A percentile compares a stretch with the other conserved stretches of the same genome.
phyloP scores from a whole-genome alignment of 441 rosid genomes.

The Syzygium syzygioides region DNA sequence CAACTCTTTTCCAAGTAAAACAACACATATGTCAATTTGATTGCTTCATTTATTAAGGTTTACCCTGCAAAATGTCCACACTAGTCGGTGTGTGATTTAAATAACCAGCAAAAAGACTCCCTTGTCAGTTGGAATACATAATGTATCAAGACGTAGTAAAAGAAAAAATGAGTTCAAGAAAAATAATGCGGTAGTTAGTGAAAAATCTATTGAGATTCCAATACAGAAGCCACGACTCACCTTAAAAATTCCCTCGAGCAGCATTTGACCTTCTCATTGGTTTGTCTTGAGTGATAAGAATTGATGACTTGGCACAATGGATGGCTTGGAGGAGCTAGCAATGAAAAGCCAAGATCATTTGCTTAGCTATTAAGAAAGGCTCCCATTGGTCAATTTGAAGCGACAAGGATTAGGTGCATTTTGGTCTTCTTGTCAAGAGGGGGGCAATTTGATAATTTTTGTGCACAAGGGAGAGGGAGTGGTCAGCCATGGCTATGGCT shows the following conservation, averaged over 20 bases:
- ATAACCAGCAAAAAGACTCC: background rate
- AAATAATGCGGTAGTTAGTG: background rate
- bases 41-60: background rate
- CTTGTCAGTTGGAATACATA: background rate
- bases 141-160: background rate
- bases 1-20: background rate
- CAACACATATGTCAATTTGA: slow-evolving; percentile 2
- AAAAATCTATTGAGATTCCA: background rate
- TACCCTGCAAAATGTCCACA: background rate
- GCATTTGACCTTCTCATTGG: slow-evolving; percentile 66
- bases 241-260: slow-evolving; percentile 70
- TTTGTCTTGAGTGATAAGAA: no score
- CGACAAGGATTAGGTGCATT: no score
- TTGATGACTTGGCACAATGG: no score
- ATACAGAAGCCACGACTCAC: slow-evolving; percentile 27
- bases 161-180: background rate
- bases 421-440: no score
- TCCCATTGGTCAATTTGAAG: no score
- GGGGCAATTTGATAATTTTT: no score
- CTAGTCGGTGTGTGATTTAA: background rate
- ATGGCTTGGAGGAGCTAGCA: no score
- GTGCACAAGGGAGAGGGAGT: no score
- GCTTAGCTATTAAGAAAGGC: no score
- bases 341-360: no score
- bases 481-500: no score